phyloP scores from a whole-genome alignment of 768 basidiomycete species.

The Rhizopogon rudus region DNA sequence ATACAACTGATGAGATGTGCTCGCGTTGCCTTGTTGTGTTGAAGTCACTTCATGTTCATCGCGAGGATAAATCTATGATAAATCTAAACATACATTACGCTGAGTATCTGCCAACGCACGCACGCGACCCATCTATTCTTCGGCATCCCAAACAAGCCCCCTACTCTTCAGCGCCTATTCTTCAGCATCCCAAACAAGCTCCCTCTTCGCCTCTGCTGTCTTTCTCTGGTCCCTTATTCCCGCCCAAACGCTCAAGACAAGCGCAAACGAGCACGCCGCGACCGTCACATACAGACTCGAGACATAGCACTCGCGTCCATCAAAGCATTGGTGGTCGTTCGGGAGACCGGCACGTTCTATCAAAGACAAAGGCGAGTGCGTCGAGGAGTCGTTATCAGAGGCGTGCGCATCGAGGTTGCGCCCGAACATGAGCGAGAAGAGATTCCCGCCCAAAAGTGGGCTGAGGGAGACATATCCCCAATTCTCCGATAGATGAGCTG shows the following conservation, averaged over 20 bases:
- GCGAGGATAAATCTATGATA: neutral
- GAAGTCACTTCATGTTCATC: too few relatives aligned
- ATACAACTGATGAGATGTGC: too few relatives aligned
- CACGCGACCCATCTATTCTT: conserved; percentile 1
- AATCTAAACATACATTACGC: neutral
- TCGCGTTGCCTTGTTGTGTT: too few relatives aligned
- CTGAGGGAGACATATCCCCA: conserved; percentile 77
- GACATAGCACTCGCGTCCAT: conserved; percentile 57
- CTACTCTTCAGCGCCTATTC: neutral
- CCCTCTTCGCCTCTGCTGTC: conserved; percentile 27
- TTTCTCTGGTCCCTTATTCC: conserved; percentile 30
- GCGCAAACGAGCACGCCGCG: conserved; percentile 29
- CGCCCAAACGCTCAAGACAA: conserved; percentile 33
- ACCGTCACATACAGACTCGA: conserved; percentile 48
- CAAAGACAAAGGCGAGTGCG: neutral
- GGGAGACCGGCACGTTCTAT: conserved; percentile 13
- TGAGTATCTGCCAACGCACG: neutral
- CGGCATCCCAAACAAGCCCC: conserved; percentile 17
- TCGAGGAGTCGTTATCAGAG: conserved; percentile 3
- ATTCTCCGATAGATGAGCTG: conserved; percentile 78
- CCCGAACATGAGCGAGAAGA: conserved; percentile 84
- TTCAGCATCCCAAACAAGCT: conserved; percentile 18
- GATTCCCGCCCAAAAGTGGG: conserved; percentile 73
- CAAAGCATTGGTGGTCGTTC: conserved; percentile 43
- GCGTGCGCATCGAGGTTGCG: conserved; percentile 73